Evolutionary conservation across 23 red algal genomes (phyloP).

Genomic region (Agarophyton chilense): DNA sequence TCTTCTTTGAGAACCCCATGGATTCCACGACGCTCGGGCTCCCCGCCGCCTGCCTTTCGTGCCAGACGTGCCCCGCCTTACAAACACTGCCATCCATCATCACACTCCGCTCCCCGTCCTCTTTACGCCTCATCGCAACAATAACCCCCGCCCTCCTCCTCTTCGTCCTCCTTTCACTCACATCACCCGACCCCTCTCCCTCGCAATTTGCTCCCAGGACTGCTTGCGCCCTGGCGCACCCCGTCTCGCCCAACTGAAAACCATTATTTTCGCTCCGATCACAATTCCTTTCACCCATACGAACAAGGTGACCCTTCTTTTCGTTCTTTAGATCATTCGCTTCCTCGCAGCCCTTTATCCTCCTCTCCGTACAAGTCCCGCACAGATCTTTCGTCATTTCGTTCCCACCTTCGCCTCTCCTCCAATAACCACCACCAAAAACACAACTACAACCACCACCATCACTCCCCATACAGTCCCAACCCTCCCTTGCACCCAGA

Average conservation of each 20-base stretch:
- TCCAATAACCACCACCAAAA: too few relatives aligned
- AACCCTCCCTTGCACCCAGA: slow-evolving; percentile 7
- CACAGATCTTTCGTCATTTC: neutral
- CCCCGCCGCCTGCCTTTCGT: neutral
- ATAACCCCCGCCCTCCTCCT: too few relatives aligned
- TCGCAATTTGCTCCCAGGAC: neutral
- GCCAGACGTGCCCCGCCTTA: neutral
- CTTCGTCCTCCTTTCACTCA: slow-evolving; percentile 4
- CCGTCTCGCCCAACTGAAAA: neutral
- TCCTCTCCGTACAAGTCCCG: slow-evolving; percentile 20
- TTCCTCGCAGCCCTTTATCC: neutral
- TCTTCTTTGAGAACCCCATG: neutral
- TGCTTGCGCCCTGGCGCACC: slow-evolving; percentile 13
- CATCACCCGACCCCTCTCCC: slow-evolving; percentile 10
- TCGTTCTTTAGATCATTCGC: neutral
- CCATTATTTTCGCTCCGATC: slow-evolving; percentile 16
- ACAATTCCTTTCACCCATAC: neutral
- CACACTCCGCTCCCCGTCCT: too few relatives aligned
- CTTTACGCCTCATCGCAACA: neutral
- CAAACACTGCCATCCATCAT: slow-evolving; percentile 14
- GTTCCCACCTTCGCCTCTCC: slow-evolving; percentile 6
- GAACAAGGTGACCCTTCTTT: slow-evolving; percentile 17
- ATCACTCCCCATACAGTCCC: slow-evolving; percentile 28
- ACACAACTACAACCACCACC: too few relatives aligned
- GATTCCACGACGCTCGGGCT: neutral